phyloP scores from a whole-genome alignment of 441 rosid genomes.

The Flueggea neowawraea region DNA sequence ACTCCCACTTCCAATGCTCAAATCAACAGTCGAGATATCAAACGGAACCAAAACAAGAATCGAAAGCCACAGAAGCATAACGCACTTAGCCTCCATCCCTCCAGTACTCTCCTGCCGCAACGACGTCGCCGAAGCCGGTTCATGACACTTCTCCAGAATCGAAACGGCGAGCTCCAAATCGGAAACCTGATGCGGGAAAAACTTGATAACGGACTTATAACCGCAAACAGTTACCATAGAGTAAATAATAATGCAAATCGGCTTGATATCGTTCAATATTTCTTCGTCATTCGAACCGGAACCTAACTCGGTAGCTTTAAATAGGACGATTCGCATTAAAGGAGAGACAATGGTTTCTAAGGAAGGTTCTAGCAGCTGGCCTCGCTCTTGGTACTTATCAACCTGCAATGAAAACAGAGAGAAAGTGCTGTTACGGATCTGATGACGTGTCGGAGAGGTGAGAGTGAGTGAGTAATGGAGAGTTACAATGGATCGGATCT shows the following conservation, averaged over 20 bases:
- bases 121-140: constrained; percentile 44
- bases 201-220: constrained; percentile 80
- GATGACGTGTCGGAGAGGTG: not conserved
- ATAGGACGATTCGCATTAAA: constrained; percentile 68
- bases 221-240: constrained; percentile 87
- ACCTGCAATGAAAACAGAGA: constrained; percentile 33
- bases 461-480: constrained; percentile 3
- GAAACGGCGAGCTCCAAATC: constrained; percentile 87
- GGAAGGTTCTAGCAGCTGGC: constrained; percentile 85
- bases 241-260: constrained; percentile 73
- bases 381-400: constrained; percentile 92
- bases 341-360: constrained; percentile 81
- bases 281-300: constrained; percentile 33
- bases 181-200: constrained; percentile 94
- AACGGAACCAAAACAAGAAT: constrained; percentile 94
- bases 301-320: constrained; percentile 51
- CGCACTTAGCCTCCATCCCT: constrained; percentile 95
- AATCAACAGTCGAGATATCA: constrained; percentile 89
- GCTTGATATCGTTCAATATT: constrained; percentile 56
- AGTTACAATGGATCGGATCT: constrained; percentile 83
- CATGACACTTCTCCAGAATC: constrained; percentile 81
- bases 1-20: constrained; percentile 40
- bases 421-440: no score
- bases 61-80: constrained; percentile 89
- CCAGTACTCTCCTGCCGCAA: constrained; percentile 93